A percentile compares a stretch with the other conserved stretches of the same genome.
Conservation (phyloP, 257 asterid genomes). For the Penstemon newberryi region DNA sequence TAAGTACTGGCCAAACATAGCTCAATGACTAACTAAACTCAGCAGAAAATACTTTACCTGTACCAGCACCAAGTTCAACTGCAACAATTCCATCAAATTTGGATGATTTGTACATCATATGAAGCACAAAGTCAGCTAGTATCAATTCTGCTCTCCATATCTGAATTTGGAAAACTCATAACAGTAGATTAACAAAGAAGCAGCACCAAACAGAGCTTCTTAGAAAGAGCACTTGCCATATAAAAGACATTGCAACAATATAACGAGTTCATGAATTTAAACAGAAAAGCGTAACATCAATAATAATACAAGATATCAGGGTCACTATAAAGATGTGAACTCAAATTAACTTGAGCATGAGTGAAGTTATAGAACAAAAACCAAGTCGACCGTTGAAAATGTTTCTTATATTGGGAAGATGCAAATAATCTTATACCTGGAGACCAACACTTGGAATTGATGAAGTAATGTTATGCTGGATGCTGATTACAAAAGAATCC, state of each 20-base stretch:
- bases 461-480: slow-evolving; percentile 87
- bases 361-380: background rate
- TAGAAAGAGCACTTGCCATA: background rate
- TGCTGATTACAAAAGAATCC: slow-evolving; percentile 51
- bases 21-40: slow-evolving; percentile 23
- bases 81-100: slow-evolving; percentile 65
- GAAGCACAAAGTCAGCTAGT: slow-evolving; percentile 86
- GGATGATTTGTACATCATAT: slow-evolving; percentile 58
- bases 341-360: slow-evolving; percentile 1
- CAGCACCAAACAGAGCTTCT: slow-evolving; percentile 8
- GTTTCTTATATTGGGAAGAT: slow-evolving; percentile 1
- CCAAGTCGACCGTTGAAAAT: background rate
- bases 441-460: slow-evolving; percentile 90
- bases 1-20: slow-evolving; percentile 14
- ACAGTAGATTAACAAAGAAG: slow-evolving; percentile 6
- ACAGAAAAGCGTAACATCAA: background rate
- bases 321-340: background rate
- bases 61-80: slow-evolving; percentile 91
- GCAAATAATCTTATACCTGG: slow-evolving; percentile 55
- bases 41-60: slow-evolving; percentile 55
- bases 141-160: slow-evolving; percentile 93
- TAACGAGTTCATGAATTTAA: slow-evolving; percentile 2
- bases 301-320: slow-evolving; percentile 5
- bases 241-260: slow-evolving; percentile 4
- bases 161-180: slow-evolving; percentile 34